Evolutionary conservation across 345 rosid species (phyloP).

Genomic region (Boechera retrofracta): DNA sequence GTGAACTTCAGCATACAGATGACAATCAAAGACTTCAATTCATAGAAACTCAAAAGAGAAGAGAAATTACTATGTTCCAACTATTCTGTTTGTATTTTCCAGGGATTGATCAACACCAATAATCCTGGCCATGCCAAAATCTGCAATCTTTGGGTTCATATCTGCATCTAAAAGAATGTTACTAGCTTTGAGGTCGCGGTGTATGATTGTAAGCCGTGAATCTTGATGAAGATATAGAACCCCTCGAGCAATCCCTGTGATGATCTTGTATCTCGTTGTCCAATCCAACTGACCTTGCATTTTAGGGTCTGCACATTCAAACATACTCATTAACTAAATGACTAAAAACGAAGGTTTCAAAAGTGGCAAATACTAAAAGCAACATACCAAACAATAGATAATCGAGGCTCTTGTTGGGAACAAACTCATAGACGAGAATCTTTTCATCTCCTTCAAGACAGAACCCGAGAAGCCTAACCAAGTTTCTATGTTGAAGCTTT

Average conservation of each 20-base stretch:
- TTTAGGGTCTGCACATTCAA: conserved; percentile 35
- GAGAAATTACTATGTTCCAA: conserved; percentile 35
- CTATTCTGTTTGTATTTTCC: conserved; percentile 31
- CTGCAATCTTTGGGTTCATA: conserved; percentile 34
- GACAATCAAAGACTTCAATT: not conserved
- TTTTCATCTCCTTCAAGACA: conserved; percentile 50
- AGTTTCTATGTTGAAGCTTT: conserved; percentile 55
- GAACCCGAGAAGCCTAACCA: conserved; percentile 55
- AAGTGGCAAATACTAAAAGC: not conserved
- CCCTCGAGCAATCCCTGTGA: conserved; percentile 32
- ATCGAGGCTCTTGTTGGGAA: conserved; percentile 56
- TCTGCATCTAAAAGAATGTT: conserved; percentile 33
- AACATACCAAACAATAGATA: conserved; percentile 24
- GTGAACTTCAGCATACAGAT: not conserved
- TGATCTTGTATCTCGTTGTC: conserved; percentile 27
- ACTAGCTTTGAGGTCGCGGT: conserved; percentile 34
- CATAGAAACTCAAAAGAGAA: not conserved
- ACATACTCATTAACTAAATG: not conserved
- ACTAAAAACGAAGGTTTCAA: not conserved
- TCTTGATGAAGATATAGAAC: conserved; percentile 42
- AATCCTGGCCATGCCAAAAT: conserved; percentile 31
- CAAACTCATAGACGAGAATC: conserved; percentile 52
- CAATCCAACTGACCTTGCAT: conserved; percentile 37
- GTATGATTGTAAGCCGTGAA: conserved; percentile 37
- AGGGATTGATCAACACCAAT: conserved; percentile 6